Percentiles rank a stretch among this genome's conserved stretches.
Evolutionary conservation across 345 rosid species (phyloP).

Genomic region (Camelina laxa): DNA sequence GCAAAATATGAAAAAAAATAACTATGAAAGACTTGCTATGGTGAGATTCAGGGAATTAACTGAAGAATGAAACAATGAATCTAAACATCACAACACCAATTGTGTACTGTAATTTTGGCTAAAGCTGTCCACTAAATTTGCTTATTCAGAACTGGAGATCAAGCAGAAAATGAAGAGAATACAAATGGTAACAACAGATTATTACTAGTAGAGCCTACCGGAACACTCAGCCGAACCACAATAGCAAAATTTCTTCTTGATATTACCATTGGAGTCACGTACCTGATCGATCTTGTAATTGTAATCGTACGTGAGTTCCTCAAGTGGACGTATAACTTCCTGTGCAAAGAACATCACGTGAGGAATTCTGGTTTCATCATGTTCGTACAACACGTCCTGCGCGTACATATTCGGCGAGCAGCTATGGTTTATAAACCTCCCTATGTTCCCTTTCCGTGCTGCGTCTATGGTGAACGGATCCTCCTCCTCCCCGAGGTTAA

Average conservation of each 20-base stretch:
- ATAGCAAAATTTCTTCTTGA: slow-evolving; percentile 65
- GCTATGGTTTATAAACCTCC: slow-evolving; percentile 85
- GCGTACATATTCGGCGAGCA: slow-evolving; percentile 87
- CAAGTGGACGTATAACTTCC: slow-evolving; percentile 76
- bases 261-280: slow-evolving; percentile 60
- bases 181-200: not conserved
- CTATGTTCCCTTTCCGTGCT: slow-evolving; percentile 66
- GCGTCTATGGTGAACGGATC: slow-evolving; percentile 76
- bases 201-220: slow-evolving; percentile 70
- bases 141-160: not conserved
- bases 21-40: slow-evolving; percentile 9
- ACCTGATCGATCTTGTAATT: slow-evolving; percentile 68
- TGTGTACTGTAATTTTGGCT: not conserved
- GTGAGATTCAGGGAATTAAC: not conserved
- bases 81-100: not conserved
- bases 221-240: slow-evolving; percentile 76
- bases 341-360: slow-evolving; percentile 80
- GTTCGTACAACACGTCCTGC: slow-evolving; percentile 74
- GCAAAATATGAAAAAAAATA: not conserved
- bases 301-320: slow-evolving; percentile 79
- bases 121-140: not conserved
- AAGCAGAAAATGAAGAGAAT: not conserved
- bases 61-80: not conserved
- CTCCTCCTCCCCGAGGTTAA: slow-evolving; percentile 64
- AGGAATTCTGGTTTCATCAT: slow-evolving; percentile 66